Conservation (phyloP, 192 early-diverging fungal genomes). For the Helicostylum pulchrum region DNA sequence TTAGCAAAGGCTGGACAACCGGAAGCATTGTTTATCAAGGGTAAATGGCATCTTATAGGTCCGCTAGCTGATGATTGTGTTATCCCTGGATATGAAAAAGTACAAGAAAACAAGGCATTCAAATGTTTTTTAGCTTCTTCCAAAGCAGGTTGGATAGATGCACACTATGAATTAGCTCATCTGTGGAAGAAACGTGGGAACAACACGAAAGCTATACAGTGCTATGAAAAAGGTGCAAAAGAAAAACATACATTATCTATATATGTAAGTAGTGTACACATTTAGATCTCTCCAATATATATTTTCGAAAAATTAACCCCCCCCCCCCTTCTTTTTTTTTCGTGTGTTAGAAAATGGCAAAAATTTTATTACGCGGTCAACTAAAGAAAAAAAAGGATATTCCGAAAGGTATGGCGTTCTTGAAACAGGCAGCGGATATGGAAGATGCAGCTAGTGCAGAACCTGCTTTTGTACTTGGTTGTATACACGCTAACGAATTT, state of each 20-base stretch:
- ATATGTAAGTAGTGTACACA: conserved; percentile 44
- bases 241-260: conserved; percentile 63
- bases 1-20: conserved; percentile 65
- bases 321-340: too few relatives aligned
- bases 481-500: conserved; percentile 75
- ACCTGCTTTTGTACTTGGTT: conserved; percentile 72
- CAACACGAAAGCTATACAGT: conserved; percentile 57
- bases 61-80: conserved; percentile 23
- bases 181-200: conserved; percentile 63
- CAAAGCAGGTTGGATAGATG: conserved; percentile 61
- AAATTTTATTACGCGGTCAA: conserved; percentile 70
- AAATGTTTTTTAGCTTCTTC: conserved; percentile 61
- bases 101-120: conserved; percentile 64
- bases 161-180: conserved; percentile 62
- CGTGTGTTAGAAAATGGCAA: conserved; percentile 64
- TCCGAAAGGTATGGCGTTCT: conserved; percentile 79
- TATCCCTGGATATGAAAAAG: conserved; percentile 39
- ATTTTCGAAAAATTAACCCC: neutral
- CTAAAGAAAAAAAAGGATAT: conserved; percentile 64
- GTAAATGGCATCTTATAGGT: conserved; percentile 68
- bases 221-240: conserved; percentile 67
- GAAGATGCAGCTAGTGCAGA: conserved; percentile 59
- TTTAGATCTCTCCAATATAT: conserved; percentile 1
- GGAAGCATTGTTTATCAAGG: conserved; percentile 75
- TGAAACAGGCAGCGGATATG: conserved; percentile 66